These are phyloP conservation scores for Apiotrichum porosum DNA, from an alignment of 1,284 basidiomycete species.

Conservation along the genomic window DNA sequence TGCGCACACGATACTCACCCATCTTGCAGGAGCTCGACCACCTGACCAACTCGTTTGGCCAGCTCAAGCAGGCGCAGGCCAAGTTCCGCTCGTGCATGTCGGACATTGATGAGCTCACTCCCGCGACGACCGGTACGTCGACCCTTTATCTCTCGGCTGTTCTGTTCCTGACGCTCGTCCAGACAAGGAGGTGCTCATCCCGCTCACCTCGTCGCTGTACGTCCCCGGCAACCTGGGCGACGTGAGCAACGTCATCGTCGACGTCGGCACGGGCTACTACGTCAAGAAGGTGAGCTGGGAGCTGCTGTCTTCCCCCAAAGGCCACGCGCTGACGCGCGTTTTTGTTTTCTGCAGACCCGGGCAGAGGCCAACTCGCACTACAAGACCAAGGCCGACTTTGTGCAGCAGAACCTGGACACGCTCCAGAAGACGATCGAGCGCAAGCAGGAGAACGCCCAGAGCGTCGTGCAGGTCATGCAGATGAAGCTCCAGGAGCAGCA, in stretches of 20 bases:
- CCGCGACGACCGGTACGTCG: slow-evolving; percentile 63
- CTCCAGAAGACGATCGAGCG: slow-evolving; percentile 79
- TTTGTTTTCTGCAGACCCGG: slow-evolving; percentile 69
- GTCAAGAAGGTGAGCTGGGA: slow-evolving; percentile 78
- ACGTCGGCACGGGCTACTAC: slow-evolving; percentile 95
- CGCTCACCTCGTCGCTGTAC: slow-evolving; percentile 89
- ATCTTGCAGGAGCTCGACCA: slow-evolving; percentile 78
- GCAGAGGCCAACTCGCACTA: slow-evolving; percentile 75
- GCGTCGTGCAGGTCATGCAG: slow-evolving; percentile 68
- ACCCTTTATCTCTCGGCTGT: background rate
- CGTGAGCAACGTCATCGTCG: slow-evolving; percentile 81
- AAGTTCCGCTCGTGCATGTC: slow-evolving; percentile 87
- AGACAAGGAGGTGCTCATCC: slow-evolving; percentile 86
- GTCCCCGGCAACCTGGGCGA: slow-evolving; percentile 86
- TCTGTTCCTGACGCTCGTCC: background rate
- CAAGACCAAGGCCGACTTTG: slow-evolving; percentile 67
- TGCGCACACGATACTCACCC: no score
- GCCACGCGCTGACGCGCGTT: no score
- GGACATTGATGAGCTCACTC: slow-evolving; percentile 69
- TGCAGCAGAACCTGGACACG: slow-evolving; percentile 71
- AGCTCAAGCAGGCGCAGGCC: slow-evolving; percentile 85
- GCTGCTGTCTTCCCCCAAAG: no score
- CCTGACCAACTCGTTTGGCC: slow-evolving; percentile 84
- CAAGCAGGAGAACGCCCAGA: slow-evolving; percentile 82
- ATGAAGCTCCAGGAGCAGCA: slow-evolving; percentile 57